Evolutionary conservation across 1,284 basidiomycete species (phyloP).

Genomic region (Trichosporon ovoides): DNA sequence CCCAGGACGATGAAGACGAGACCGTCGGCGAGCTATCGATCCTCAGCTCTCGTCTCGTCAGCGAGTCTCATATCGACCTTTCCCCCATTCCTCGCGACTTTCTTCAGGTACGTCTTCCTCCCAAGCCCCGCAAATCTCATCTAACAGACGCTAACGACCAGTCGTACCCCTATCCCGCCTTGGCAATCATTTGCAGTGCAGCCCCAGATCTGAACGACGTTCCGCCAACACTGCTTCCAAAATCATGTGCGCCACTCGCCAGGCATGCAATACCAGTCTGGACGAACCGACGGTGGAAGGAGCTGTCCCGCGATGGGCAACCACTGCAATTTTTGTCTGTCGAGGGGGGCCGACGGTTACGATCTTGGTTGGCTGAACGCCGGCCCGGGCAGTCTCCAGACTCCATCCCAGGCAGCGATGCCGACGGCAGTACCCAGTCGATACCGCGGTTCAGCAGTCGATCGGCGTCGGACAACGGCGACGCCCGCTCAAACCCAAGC

Average conservation of each 20-base stretch:
- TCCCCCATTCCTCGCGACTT: constrained; percentile 29
- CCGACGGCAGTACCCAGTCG: no score
- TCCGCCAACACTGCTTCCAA: constrained; percentile 13
- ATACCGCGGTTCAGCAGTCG: not conserved
- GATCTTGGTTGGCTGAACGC: constrained; percentile 31
- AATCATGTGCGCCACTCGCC: not conserved
- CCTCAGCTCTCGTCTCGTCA: not conserved
- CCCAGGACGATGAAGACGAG: not conserved
- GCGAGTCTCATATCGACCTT: constrained; percentile 17
- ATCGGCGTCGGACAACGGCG: not conserved
- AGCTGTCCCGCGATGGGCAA: constrained; percentile 20
- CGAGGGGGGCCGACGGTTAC: constrained; percentile 28
- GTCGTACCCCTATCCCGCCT: constrained; percentile 41
- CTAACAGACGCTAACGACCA: constrained; percentile 13
- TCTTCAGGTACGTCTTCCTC: constrained; percentile 30
- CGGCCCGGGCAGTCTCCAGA: not conserved
- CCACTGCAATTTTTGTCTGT: constrained; percentile 35
- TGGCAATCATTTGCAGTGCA: constrained; percentile 27
- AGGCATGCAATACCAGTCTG: constrained; percentile 25
- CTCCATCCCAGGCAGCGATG: no score
- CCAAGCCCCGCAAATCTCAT: no score
- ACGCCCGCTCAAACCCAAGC: no score
- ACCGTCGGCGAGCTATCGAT: not conserved
- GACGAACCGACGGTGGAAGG: constrained; percentile 32
- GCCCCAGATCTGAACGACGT: constrained; percentile 18